Evolutionary conservation across 176 grass and related monocot genomes (phyloP).

Genomic region (Avena atlantica): DNA sequence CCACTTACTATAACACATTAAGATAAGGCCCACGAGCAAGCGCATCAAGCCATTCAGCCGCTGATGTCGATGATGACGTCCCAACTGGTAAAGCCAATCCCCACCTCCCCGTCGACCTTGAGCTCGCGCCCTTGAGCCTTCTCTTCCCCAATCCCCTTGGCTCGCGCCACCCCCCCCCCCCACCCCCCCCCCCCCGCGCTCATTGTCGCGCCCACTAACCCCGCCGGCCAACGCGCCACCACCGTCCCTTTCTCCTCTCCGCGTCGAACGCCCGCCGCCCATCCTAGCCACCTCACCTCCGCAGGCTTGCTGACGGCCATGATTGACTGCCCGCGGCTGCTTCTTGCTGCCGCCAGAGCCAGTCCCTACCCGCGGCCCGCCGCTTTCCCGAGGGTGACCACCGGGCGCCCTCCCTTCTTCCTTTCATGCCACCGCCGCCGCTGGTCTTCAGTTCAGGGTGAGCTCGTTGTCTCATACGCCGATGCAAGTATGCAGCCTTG

Average conservation of each 20-base stretch:
- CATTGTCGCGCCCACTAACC: neutral
- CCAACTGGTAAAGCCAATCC: slow-evolving; percentile 14
- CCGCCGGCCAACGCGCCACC: neutral
- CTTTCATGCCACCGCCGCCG: neutral
- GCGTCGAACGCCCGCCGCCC: neutral
- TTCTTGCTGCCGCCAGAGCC: slow-evolving; percentile 26
- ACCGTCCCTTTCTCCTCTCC: neutral
- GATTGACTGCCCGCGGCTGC: slow-evolving; percentile 50
- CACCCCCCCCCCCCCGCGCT: neutral
- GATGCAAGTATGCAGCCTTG: neutral
- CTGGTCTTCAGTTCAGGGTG: slow-evolving; percentile 17
- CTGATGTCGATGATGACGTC: neutral
- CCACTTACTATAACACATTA: neutral
- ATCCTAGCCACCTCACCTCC: neutral
- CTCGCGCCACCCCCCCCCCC: neutral
- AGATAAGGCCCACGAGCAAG: neutral
- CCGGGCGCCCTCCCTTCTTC: neutral
- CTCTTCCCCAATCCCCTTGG: slow-evolving; percentile 2
- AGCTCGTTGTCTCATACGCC: neutral
- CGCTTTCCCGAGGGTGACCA: neutral
- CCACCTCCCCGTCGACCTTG: neutral
- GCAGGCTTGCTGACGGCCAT: slow-evolving; percentile 13
- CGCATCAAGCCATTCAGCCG: neutral
- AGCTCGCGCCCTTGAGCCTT: neutral
- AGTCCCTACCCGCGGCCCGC: neutral